These are phyloP conservation scores for Monoraphidium neglectum DNA, from an alignment of 139 green algal species.

Conservation along the genomic window DNA sequence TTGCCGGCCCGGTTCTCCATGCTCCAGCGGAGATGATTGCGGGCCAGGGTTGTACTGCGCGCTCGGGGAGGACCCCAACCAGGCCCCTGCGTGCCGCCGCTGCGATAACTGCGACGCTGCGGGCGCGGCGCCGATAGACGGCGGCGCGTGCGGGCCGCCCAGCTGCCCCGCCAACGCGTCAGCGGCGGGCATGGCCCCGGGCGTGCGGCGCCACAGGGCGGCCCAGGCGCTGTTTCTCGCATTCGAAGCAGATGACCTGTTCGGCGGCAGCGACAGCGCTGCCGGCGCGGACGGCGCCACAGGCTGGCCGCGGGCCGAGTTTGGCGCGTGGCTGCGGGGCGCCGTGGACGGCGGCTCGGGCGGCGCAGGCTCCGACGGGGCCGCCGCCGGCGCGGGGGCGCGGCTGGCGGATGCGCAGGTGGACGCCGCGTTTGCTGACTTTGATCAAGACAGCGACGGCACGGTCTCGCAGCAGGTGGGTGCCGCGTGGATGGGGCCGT, in stretches of 20 bases:
- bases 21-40: not conserved
- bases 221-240: not conserved
- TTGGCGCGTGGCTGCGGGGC: not conserved
- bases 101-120: not conserved
- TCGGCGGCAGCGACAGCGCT: no score
- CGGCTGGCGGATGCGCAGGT: not conserved
- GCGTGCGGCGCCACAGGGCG: not conserved
- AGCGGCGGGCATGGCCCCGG: not conserved
- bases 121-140: not conserved
- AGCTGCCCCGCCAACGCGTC: not conserved
- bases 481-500: no score
- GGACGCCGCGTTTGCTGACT: not conserved
- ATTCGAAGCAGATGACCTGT: not conserved
- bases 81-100: not conserved
- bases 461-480: not conserved
- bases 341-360: not conserved
- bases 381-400: no score
- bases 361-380: no score
- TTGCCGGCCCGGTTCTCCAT: not conserved
- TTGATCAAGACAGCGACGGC: not conserved
- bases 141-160: not conserved
- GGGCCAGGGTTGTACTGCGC: not conserved
- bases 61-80: not conserved
- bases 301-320: not conserved
- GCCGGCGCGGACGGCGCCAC: no score